phyloP scores from a whole-genome alignment of 2,329 filamentous ascomycete species.

The Rhinocladiella similis region DNA sequence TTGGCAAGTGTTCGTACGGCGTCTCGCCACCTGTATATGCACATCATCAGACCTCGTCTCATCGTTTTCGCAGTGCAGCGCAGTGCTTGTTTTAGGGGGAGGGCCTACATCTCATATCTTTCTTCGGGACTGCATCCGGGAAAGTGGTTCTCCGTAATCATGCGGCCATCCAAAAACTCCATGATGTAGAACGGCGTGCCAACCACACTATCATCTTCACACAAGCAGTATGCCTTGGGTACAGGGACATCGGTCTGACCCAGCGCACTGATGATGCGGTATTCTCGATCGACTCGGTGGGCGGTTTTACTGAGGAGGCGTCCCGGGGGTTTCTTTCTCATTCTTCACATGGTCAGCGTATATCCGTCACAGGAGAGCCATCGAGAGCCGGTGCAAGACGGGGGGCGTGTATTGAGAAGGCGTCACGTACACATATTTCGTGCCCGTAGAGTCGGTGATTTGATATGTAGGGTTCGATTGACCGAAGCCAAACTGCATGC shows the following conservation, averaged over 20 bases:
- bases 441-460: slow-evolving; percentile 69
- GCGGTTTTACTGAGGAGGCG: slow-evolving; percentile 89
- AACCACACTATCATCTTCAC: slow-evolving; percentile 75
- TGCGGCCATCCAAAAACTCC: slow-evolving; percentile 90
- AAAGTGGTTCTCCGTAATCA: slow-evolving; percentile 85
- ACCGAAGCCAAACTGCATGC: slow-evolving; percentile 81
- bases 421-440: slow-evolving; percentile 63
- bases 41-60: not conserved
- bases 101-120: slow-evolving; percentile 66
- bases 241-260: slow-evolving; percentile 79
- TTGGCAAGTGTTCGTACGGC: slow-evolving; percentile 81
- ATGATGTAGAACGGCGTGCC: slow-evolving; percentile 97
- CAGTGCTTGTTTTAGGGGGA: too few relatives aligned
- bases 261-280: slow-evolving; percentile 83
- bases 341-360: slow-evolving; percentile 51
- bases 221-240: slow-evolving; percentile 79
- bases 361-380: slow-evolving; percentile 50
- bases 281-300: slow-evolving; percentile 95
- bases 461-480: slow-evolving; percentile 98
- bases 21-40: slow-evolving; percentile 67
- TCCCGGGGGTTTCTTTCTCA: slow-evolving; percentile 98
- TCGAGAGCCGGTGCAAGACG: too few relatives aligned
- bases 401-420: too few relatives aligned
- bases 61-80: not conserved
- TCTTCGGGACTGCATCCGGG: slow-evolving; percentile 69